Percentiles rank a stretch among this genome's conserved stretches.
Conservation (phyloP, 2,329 filamentous ascomycete species). For the Claviceps capensis region DNA sequence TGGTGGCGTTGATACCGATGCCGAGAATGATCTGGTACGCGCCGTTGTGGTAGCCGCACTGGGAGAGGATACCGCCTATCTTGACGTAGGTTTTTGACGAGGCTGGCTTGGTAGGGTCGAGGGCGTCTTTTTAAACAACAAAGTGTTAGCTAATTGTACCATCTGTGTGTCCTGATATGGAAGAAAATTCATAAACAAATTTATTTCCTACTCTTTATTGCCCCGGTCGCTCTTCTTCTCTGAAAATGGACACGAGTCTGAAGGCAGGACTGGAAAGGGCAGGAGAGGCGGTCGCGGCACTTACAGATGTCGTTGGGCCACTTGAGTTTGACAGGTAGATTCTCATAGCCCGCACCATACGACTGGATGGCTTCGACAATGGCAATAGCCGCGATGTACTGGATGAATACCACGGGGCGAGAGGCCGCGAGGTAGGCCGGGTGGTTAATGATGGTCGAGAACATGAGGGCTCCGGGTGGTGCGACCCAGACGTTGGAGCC, state of each 20-base stretch:
- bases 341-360: conserved; percentile 64
- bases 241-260: neutral
- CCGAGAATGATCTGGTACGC: conserved; percentile 79
- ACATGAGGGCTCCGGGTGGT: conserved; percentile 72
- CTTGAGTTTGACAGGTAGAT: conserved; percentile 73
- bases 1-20: conserved; percentile 74
- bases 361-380: conserved; percentile 69
- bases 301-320: conserved; percentile 94
- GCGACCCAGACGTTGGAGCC: conserved; percentile 93
- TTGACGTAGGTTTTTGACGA: conserved; percentile 55
- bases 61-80: conserved; percentile 85
- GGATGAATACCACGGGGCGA: conserved; percentile 80
- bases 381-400: conserved; percentile 83
- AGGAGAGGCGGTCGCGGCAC: conserved; percentile 8
- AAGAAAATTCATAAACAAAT: neutral
- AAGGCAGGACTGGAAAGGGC: neutral
- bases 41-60: conserved; percentile 64
- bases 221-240: neutral
- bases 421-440: conserved; percentile 54
- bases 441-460: conserved; percentile 80
- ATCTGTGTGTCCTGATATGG: neutral
- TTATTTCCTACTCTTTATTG: neutral
- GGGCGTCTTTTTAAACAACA: conserved; percentile 35
- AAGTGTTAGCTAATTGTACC: neutral
- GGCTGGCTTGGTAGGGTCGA: conserved; percentile 43